Conservation (phyloP, 2,329 filamentous ascomycete genomes). For the Zymoseptoria brevis region DNA sequence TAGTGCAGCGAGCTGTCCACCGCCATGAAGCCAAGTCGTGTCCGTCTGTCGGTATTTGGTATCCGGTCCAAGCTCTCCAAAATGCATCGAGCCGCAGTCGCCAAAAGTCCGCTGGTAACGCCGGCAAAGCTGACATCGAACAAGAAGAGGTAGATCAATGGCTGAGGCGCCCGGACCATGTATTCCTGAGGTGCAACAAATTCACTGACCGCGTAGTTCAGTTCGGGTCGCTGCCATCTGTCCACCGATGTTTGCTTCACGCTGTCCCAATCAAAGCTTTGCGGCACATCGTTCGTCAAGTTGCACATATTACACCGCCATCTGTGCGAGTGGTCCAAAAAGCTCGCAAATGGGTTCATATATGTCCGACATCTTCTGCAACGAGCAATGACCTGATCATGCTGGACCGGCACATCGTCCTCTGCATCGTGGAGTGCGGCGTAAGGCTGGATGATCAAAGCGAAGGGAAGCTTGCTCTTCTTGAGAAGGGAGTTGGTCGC, state of each 20-base stretch:
- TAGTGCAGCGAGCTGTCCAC: constrained; percentile 94
- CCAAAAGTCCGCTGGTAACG: constrained; percentile 81
- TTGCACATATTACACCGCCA: constrained; percentile 99
- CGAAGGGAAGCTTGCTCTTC: constrained; percentile 93
- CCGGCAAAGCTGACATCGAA: constrained; percentile 90
- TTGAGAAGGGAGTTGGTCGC: constrained; percentile 89
- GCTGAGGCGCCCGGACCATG: constrained; percentile 96
- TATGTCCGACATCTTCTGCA: constrained; percentile 94
- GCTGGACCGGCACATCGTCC: constrained; percentile 81
- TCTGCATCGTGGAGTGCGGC: constrained; percentile 86
- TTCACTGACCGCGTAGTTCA: constrained; percentile 95
- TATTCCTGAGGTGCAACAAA: constrained; percentile 98
- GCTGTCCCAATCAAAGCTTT: constrained; percentile 97
- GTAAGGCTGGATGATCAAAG: constrained; percentile 93
- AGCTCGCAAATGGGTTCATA: constrained; percentile 95
- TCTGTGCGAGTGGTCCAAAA: constrained; percentile 91
- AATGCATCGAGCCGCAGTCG: constrained; percentile 87
- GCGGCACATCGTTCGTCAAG: constrained; percentile 96
- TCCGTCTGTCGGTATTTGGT: constrained; percentile 93
- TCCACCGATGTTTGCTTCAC: constrained; percentile 85
- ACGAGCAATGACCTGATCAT: constrained; percentile 94
- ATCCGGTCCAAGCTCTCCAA: constrained; percentile 91
- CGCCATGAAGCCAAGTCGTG: constrained; percentile 86
- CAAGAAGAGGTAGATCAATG: constrained; percentile 88
- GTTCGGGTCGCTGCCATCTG: constrained; percentile 81